Conservation (phyloP, 2,329 filamentous ascomycete species). For the Epichloe scottii region DNA sequence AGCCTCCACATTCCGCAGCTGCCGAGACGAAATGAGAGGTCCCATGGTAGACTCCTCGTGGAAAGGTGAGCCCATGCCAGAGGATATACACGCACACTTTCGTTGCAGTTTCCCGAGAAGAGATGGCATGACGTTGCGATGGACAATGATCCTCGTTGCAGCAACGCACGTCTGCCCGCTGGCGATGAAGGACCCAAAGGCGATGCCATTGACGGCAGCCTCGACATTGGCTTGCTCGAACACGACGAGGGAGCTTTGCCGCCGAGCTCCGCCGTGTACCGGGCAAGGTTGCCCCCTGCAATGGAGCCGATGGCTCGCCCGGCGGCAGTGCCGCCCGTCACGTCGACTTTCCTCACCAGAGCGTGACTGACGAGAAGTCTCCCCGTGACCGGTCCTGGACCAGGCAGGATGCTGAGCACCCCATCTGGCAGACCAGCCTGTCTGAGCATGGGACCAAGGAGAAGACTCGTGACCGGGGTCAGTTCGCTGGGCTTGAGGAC, state of each 20-base stretch:
- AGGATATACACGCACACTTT: conserved; percentile 40
- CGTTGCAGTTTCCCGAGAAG: conserved; percentile 51
- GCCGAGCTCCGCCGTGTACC: conserved; percentile 59
- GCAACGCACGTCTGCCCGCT: conserved; percentile 52
- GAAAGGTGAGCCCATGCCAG: conserved; percentile 43
- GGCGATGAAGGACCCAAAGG: conserved; percentile 43
- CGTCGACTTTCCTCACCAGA: conserved; percentile 52
- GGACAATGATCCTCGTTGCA: conserved; percentile 62
- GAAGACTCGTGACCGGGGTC: conserved; percentile 47
- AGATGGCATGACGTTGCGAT: conserved; percentile 51
- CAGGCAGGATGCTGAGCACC: conserved; percentile 51
- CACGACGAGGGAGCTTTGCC: conserved; percentile 60
- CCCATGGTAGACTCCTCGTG: conserved; percentile 51
- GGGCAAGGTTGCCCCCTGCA: conserved; percentile 53
- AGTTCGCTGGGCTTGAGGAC: conserved; percentile 52
- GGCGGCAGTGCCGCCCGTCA: conserved; percentile 63
- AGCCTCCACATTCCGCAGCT: conserved; percentile 54
- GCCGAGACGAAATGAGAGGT: conserved; percentile 45
- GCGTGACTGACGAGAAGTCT: conserved; percentile 39
- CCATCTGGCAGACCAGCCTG: conserved; percentile 59
- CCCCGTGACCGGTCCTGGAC: conserved; percentile 39
- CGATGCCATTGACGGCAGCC: conserved; percentile 56
- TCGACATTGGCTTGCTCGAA: conserved; percentile 53
- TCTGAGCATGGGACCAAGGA: conserved; percentile 46
- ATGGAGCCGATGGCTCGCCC: conserved; percentile 56